Base-by-base conservation (phyloP, 306 rosid genomes). In the Quercus gilva region DNA sequence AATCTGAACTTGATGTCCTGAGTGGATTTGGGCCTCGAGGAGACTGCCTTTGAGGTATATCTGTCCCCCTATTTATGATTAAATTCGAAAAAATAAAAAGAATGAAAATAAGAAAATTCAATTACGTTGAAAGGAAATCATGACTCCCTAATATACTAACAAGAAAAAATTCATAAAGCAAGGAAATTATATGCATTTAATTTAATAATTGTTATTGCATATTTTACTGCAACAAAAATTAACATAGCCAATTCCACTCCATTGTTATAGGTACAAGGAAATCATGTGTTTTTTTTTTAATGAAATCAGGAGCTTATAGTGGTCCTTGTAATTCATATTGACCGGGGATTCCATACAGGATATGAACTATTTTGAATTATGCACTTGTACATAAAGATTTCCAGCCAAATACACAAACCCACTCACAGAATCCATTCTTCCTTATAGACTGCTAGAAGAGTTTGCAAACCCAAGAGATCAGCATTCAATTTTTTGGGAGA, bases 11-110 rank as follows among this genome's bases (percentile, higher is more conserved):
- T 25, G 97, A 89, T 19, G 92, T 85, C 80, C 97, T 84, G 28
- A 86, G 89, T 55, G 84, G 89, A 78, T 89, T 87, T 59, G 92
- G 76, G n/a, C 94, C 92, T 80, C 93, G 84, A 52, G 91, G 91
- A 65, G 97, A 88, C 43, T 76, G 97, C 91, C 94, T 90, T 73
- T 89, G 94, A 83, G 91, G 86, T 88, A 87, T 74, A 72, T 91
- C 98, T 3, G 93, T 83, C 57, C 97, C 98, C 92, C 98, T 93
- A 72, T 28, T 73, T 60, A 37, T 56, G 61, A 65, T 71, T 69
- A 84, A 49, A 33, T 4, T 75, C 3, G 0, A 71, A 52, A 25
- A 71, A 59, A 65, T 31, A 74, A 41, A 41, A 41, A 41, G 45
- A 41, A 41, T 2, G 45, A 41, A 41, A 63, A 43, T 67, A 45